phyloP scores from a whole-genome alignment of 2,329 filamentous ascomycete genomes.

The Colletotrichum sp. region DNA sequence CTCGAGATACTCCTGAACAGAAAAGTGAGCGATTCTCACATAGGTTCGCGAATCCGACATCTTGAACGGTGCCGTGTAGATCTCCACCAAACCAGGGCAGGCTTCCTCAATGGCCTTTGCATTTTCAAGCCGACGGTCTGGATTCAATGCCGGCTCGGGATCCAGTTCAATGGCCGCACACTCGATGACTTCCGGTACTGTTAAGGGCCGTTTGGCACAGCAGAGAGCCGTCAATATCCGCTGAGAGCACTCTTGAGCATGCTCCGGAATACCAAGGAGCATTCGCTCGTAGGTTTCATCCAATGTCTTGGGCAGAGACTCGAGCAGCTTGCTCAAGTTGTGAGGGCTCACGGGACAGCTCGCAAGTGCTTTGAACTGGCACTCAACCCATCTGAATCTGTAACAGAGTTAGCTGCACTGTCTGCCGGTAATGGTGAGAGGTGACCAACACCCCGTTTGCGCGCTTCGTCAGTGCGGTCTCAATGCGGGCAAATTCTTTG shows the following conservation, averaged over 20 bases:
- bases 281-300: slow-evolving; percentile 30
- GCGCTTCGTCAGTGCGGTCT: neutral
- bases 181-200: neutral
- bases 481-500: neutral
- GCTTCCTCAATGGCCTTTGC: neutral
- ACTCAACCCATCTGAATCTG: slow-evolving; percentile 29
- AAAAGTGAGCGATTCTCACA: neutral
- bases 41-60: neutral
- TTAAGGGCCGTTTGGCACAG: neutral
- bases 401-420: neutral
- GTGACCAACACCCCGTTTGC: neutral
- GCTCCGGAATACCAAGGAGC: neutral
- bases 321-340: slow-evolving; percentile 24
- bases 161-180: neutral
- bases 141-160: neutral
- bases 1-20: neutral
- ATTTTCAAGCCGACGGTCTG: neutral
- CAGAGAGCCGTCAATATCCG: neutral
- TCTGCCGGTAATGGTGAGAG: neutral
- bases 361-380: slow-evolving; percentile 22
- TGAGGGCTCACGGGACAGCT: slow-evolving; percentile 17
- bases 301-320: slow-evolving; percentile 28
- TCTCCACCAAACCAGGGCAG: neutral
- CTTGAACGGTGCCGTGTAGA: neutral
- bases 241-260: neutral